A percentile compares a stretch with the other conserved stretches of the same genome.
Conservation (phyloP, 768 basidiomycete species). For the Kwoniella sp. region DNA sequence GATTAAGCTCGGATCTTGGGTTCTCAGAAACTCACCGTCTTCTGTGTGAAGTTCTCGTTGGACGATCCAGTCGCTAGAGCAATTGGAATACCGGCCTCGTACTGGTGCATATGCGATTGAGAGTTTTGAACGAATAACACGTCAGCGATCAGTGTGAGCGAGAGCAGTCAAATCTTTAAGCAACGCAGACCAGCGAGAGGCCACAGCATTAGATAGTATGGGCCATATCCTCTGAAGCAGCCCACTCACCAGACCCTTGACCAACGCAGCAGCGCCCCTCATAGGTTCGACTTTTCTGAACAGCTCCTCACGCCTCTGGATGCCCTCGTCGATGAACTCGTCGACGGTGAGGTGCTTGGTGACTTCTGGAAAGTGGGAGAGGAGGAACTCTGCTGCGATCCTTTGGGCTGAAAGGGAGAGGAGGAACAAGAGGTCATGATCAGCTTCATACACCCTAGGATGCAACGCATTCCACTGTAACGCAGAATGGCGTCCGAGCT, state of each 20-base stretch:
- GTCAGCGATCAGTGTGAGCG: neutral
- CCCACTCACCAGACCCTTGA: conserved; percentile 46
- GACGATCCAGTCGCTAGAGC: conserved; percentile 53
- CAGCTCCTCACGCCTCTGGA: conserved; percentile 41
- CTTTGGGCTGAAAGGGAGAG: neutral
- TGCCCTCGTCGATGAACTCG: conserved; percentile 45
- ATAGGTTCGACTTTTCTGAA: conserved; percentile 50
- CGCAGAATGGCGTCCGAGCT: too few species aligned
- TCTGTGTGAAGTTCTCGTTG: conserved; percentile 34
- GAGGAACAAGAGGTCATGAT: too few species aligned
- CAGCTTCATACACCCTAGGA: too few species aligned
- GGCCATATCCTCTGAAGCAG: neutral
- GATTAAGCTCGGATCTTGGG: neutral
- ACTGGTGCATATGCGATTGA: conserved; percentile 31
- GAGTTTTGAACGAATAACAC: too few species aligned
- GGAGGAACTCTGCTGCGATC: conserved; percentile 41
- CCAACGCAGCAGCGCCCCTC: conserved; percentile 48
- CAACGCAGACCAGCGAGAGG: neutral
- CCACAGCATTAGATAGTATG: neutral
- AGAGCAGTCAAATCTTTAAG: too few species aligned
- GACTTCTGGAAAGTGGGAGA: conserved; percentile 43
- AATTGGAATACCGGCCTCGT: conserved; percentile 51
- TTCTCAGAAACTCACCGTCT: conserved; percentile 42
- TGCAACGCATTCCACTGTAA: too few species aligned
- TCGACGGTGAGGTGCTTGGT: conserved; percentile 45